Base-by-base conservation (phyloP, 176 grass and related monocot species). In the Musa acuminata region DNA sequence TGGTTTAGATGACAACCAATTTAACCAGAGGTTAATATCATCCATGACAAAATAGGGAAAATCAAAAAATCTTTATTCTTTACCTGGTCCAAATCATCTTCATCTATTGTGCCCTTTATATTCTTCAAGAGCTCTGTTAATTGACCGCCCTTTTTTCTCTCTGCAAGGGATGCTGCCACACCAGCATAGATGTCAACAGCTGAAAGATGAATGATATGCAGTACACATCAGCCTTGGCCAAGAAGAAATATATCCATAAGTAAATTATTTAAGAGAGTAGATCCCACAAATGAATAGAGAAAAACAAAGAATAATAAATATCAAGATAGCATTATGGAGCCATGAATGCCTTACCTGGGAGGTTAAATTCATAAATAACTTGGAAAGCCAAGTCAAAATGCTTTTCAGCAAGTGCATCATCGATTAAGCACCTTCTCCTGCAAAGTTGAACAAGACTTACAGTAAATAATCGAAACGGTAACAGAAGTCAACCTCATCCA, bases 1-100 rank as follows among this genome's bases (percentile, higher is more conserved):
- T 60, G 72, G 24, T 58, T 65, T 65, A 20, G 1, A 26, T 25
- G 1, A 23, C 29, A 35, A 35, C 29, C 29, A 35, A 35, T 26
- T 65, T 21, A 11, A 65, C 9, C 21, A 25, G 62, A 27, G 16
- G 14, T 59, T 16, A 20, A 59, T 59, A 8, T 65, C 24, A 65
- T 9, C 8, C 1, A 9, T 27, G 22, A 4, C 62, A 65, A 65
- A 65, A 68, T 21, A 62, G 9, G 82, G 6, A 75, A 80, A 52
- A 77, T 58, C 67, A 62, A 50, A 71, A 35, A 35, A 35, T 35
- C 29, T 35, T 35, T 35, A 35, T 35, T 35, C 14, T 78, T 86
- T 80, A 97, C 93, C 94, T 98, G 94, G 76, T 98, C 94, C 94
- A 87, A 98, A 75, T 89, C 90, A 55, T 98, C 90, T 64, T 87